Evolutionary conservation across 345 rosid species (phyloP).

Genomic region (Eucalyptus shirleyi): DNA sequence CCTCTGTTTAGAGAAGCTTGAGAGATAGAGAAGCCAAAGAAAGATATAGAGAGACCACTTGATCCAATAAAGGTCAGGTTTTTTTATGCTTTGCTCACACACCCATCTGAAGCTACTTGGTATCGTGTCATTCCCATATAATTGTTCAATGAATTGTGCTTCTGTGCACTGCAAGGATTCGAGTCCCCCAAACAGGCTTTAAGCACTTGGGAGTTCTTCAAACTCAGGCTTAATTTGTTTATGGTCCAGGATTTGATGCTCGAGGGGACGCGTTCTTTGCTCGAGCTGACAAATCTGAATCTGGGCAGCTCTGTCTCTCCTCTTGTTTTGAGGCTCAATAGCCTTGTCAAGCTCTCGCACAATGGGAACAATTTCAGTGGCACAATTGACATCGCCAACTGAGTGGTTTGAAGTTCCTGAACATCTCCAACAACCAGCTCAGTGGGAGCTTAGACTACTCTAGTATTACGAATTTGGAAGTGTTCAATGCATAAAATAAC

Average conservation of each 20-base stretch:
- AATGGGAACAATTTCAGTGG: conserved; percentile 23
- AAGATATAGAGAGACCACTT: background rate
- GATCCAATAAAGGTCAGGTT: background rate
- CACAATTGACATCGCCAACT: conserved; percentile 20
- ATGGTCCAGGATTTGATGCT: background rate
- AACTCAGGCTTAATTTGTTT: background rate
- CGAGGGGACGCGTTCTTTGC: background rate
- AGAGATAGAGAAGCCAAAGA: background rate
- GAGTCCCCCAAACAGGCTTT: background rate
- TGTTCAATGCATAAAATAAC: conserved; percentile 42
- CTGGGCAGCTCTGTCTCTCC: background rate
- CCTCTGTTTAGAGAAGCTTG: background rate
- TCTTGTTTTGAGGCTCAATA: background rate
- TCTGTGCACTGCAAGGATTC: background rate
- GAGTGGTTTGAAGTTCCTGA: conserved; percentile 22
- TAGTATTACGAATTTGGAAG: conserved; percentile 12
- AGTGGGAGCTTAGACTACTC: conserved; percentile 25
- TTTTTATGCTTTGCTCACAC: background rate
- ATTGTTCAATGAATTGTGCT: background rate
- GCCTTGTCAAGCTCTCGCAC: background rate
- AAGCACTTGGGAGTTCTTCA: background rate
- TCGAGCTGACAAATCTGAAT: background rate
- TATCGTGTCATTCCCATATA: background rate
- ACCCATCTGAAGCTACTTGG: background rate
- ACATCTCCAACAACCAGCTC: conserved; percentile 45